A percentile compares a stretch with the other conserved stretches of the same genome.
Conservation (phyloP, 495 filamentous ascomycete species). For the Parathielavia hyrcaniae region DNA sequence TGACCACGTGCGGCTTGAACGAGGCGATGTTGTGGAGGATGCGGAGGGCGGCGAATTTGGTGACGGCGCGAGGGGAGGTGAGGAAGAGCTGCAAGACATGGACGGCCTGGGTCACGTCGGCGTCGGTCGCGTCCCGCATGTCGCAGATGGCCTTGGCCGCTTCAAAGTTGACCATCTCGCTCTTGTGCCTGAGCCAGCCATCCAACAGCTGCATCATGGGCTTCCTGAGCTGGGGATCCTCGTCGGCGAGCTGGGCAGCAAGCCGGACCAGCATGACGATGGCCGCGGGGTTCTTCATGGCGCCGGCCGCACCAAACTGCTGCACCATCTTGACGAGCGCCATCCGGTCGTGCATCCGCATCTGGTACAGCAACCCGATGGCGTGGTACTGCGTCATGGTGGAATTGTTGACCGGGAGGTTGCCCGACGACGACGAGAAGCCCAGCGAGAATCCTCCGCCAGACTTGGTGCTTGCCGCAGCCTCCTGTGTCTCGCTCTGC, state of each 20-base stretch:
- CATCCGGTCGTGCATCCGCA: slow-evolving; percentile 97
- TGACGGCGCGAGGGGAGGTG: slow-evolving; percentile 91
- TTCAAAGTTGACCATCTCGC: slow-evolving; percentile 99
- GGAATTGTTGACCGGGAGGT: slow-evolving; percentile 67
- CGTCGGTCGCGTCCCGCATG: slow-evolving; percentile 86
- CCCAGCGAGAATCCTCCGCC: slow-evolving; percentile 83
- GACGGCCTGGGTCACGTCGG: slow-evolving; percentile 85
- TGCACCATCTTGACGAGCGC: slow-evolving; percentile 99
- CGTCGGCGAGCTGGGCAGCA: slow-evolving; percentile 90
- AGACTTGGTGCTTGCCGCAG: slow-evolving; percentile 81
- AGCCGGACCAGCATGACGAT: slow-evolving; percentile 86
- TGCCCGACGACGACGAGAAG: slow-evolving; percentile 68
- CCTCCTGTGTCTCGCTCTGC: slow-evolving; percentile 98
- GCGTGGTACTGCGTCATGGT: slow-evolving; percentile 99
- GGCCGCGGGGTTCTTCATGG: slow-evolving; percentile 89
- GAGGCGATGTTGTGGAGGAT: slow-evolving; percentile 94
- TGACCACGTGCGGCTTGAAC: slow-evolving; percentile 88
- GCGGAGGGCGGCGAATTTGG: slow-evolving; percentile 94
- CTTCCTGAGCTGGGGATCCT: slow-evolving; percentile 80
- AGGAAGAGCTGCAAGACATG: slow-evolving; percentile 94
- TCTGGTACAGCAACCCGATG: slow-evolving; percentile 95
- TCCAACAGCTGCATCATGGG: slow-evolving; percentile 94
- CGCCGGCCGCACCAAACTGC: slow-evolving; percentile 85
- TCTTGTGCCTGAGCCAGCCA: slow-evolving; percentile 96
- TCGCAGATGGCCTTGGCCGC: slow-evolving; percentile 96